A percentile compares a stretch with the other conserved stretches of the same genome.
Conservation (phyloP, 2,329 filamentous ascomycete species). For the Apiospora malaysiana region DNA sequence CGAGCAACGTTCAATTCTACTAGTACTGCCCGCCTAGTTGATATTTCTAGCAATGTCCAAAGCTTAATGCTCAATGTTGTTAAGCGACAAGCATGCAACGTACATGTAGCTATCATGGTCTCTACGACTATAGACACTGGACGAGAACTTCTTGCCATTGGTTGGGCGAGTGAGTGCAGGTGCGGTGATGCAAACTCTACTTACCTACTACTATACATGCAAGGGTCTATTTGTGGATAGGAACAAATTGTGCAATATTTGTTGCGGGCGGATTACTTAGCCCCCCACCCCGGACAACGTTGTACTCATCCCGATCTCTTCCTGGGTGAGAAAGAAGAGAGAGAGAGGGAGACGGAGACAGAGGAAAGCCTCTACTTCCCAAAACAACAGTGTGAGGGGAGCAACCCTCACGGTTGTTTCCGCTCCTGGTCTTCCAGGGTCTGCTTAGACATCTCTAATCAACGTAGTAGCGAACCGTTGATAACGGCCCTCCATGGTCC, state of each 20-base stretch:
- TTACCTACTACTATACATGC: background rate
- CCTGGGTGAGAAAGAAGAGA: background rate
- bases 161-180: background rate
- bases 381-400: background rate
- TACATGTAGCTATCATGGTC: background rate
- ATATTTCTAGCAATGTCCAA: background rate
- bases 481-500: slow-evolving; percentile 14
- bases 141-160: background rate
- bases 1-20: background rate
- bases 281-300: background rate
- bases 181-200: background rate
- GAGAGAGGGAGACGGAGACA: no score
- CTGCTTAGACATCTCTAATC: background rate
- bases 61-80: background rate
- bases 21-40: background rate
- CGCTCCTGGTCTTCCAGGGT: background rate
- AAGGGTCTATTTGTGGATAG: background rate
- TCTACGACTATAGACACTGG: background rate
- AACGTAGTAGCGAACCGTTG: slow-evolving; percentile 3
- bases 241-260: background rate
- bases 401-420: background rate
- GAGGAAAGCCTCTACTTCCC: background rate
- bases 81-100: background rate
- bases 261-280: background rate
- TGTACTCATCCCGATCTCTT: background rate